Percentiles rank a stretch among this genome's conserved stretches.
These are phyloP conservation scores for Lasiosphaeria hispida DNA, from an alignment of 495 filamentous ascomycete genomes.

Conservation along the genomic window DNA sequence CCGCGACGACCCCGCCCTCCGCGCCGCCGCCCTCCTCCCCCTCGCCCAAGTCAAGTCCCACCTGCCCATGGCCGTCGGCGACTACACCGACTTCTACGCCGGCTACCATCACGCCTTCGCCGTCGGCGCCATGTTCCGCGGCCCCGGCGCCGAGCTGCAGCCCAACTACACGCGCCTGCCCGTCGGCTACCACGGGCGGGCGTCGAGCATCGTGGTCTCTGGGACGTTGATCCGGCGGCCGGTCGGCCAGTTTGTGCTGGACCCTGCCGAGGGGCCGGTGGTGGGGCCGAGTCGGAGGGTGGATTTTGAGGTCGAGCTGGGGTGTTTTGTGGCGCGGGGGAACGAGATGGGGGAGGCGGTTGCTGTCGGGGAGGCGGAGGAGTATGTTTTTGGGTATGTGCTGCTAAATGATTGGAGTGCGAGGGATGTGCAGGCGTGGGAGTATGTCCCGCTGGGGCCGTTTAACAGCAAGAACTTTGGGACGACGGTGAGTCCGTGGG, in stretches of 20 bases:
- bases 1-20: slow-evolving; percentile 34
- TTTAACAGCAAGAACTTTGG: slow-evolving; percentile 94
- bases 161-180: slow-evolving; percentile 90
- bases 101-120: slow-evolving; percentile 85
- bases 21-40: slow-evolving; percentile 39
- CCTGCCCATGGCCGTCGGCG: slow-evolving; percentile 83
- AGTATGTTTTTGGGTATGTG: slow-evolving; percentile 82
- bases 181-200: slow-evolving; percentile 83
- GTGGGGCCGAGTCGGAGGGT: slow-evolving; percentile 64
- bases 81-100: slow-evolving; percentile 98
- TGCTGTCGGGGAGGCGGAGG: slow-evolving; percentile 60
- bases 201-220: slow-evolving; percentile 74
- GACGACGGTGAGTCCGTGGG: slow-evolving; percentile 86
- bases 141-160: slow-evolving; percentile 73
- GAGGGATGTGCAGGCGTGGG: slow-evolving; percentile 87
- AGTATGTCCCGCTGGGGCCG: slow-evolving; percentile 80
- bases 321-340: slow-evolving; percentile 68
- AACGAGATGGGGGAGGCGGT: slow-evolving; percentile 67
- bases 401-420: slow-evolving; percentile 96
- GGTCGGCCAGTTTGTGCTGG: slow-evolving; percentile 73
- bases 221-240: slow-evolving; percentile 75
- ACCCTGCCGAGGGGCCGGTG: slow-evolving; percentile 58
- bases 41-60: slow-evolving; percentile 66
- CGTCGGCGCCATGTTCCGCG: slow-evolving; percentile 80
- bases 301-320: slow-evolving; percentile 88